These are phyloP conservation scores for Diplogelasinospora grovesii DNA, from an alignment of 495 filamentous ascomycete species.

Conservation along the genomic window DNA sequence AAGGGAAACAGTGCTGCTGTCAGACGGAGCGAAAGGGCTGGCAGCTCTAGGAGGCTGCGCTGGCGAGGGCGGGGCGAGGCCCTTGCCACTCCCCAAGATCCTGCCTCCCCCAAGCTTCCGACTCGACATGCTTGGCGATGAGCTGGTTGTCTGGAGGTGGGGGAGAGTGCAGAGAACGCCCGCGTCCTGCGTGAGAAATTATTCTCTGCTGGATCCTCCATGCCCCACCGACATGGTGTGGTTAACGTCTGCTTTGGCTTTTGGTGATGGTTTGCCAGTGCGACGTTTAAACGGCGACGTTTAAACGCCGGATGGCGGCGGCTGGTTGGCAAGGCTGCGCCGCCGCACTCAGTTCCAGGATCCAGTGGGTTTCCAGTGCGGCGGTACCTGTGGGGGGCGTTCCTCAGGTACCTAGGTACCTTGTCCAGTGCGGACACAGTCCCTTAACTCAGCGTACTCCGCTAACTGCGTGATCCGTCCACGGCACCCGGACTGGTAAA, in stretches of 20 bases:
- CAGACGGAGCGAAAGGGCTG: conserved; percentile 43
- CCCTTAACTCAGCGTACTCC: neutral
- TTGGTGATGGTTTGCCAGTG: too few species aligned
- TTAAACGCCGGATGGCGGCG: too few species aligned
- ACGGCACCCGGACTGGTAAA: too few species aligned
- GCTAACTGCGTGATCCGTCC: too few species aligned
- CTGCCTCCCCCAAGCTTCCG: conserved; percentile 84
- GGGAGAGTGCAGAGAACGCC: too few species aligned
- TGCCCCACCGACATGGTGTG: too few species aligned
- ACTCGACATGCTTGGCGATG: conserved; percentile 54
- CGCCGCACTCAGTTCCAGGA: too few species aligned
- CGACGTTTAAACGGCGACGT: too few species aligned
- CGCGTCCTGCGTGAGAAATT: too few species aligned
- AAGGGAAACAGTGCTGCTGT: conserved; percentile 48
- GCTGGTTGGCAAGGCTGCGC: conserved; percentile 3
- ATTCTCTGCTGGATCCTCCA: too few species aligned
- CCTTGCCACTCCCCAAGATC: conserved; percentile 75
- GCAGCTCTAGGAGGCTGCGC: conserved; percentile 23
- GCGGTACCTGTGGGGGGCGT: conserved; percentile 2
- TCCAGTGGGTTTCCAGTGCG: conserved; percentile 5
- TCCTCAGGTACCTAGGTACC: neutral
- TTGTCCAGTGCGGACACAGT: neutral
- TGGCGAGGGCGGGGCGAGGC: conserved; percentile 57
- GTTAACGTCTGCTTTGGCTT: too few species aligned
- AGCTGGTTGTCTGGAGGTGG: neutral